Base-by-base conservation (phyloP, 2,329 filamentous ascomycete genomes). In the Beauveria rudraprayagi region DNA sequence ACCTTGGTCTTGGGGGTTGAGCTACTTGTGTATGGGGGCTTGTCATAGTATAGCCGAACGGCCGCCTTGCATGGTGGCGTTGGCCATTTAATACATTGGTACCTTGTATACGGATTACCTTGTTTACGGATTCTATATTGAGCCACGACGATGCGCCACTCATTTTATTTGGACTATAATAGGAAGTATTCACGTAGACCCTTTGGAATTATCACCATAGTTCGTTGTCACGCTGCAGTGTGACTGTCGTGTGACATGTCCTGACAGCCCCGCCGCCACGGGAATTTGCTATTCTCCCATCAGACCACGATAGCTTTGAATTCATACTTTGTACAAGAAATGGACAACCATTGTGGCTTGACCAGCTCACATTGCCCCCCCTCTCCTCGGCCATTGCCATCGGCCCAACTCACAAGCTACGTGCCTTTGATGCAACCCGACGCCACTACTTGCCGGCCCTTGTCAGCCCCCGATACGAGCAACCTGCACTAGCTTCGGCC, bases 401-500 rank as follows among this genome's bases (percentile, higher is more conserved):
- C 10, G 19, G 30, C 54, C 5, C 43, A 26, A 26, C 37, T 24
- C 28, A 37, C 22, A 14, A 24, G 16, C 28, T 17, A 14, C 14
- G n/a, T 26, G 26, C 16, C 4, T 22, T 19, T n/a, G 40, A 56
- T 56, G 54, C 14, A 56, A 47, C 54, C n/a, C 28, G 26, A 47
- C 54, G 47, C 54, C 54, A 47, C 28, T 19, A 28, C 26, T n/a
- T 47, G n/a, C 34, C 28, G 24, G 19, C 28, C 24, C 34, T n/a
- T 14, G 47, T 40, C 43, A 47, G 54, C 54, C 43, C 34, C 54
- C 40, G 48, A 56, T 56, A 56, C 54, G 54, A 56, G 44, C 41
- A 28, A 11, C 41, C 6, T 46, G 41, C 53, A 10, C 41, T 56
- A 56, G 54, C 54, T n/a, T 22, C 43, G 34, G 34, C 34, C 34